Evolutionary conservation across 495 filamentous ascomycete species (phyloP), one percentile per base, ranked within the genome.

Genomic region (Penicillium ucsense): DNA sequence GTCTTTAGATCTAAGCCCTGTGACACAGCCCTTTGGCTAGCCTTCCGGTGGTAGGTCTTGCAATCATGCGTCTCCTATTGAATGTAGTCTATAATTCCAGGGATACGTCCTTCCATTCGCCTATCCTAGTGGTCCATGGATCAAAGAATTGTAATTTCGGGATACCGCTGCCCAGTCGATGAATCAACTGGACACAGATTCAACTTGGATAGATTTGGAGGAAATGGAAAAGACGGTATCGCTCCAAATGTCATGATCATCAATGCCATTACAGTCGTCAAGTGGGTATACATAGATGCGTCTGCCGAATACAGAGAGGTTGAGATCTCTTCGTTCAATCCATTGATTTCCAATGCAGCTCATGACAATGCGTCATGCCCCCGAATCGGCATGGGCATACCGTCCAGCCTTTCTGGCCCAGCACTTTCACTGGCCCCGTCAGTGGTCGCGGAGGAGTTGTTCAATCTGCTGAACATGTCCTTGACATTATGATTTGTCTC

Each of bases 91-190:
- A 52, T 46, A 36, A 38, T 45, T 11, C 48, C 55, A 44, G 61
- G 63, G 66, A 33, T 62, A 67, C 30, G 56, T 59, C 57, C 52
- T 59, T 50, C 57, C 52, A 58, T 50, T 67, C 70, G 47, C 49
- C 54, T 31, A 70, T 61, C 35, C 20, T 20, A 20, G 20, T 20
- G 20, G 2, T 20, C 20, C 20, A 1, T 20, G 20, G 20, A 20
- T 20, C 20, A 20, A 20, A 20, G 20, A 20, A 1, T 2, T 20
- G 20, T 20, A 20, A 20, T 20, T 20, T 20, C 20, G 20, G 20
- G 20, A 20, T 20, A 20, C 20, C 20, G 20, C 20, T 20, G 20
- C 2, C 20, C 20, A 20, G 20, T 20, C 20, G 20, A 20, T 20
- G 1, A 1, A 20, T 20, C 20, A 2, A 20, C 20, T 20, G 20